Percentiles rank a stretch among this genome's conserved stretches.
phyloP scores from a whole-genome alignment of 257 asterid species.

The Ehretia macrophylla region DNA sequence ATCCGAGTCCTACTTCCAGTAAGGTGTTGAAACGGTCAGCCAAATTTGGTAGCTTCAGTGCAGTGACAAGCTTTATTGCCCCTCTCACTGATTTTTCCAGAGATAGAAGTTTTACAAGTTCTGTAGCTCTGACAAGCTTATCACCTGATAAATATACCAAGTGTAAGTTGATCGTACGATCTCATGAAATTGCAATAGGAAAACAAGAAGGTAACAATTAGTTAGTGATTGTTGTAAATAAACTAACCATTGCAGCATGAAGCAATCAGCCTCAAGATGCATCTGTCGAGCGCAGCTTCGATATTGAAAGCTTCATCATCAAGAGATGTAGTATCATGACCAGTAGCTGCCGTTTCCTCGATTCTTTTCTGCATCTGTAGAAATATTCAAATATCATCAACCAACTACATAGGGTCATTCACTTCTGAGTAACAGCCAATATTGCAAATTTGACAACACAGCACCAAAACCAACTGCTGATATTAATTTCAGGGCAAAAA shows the following conservation, averaged over 20 bases:
- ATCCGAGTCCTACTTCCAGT: slow-evolving; percentile 57
- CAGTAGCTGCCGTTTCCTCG: slow-evolving; percentile 62
- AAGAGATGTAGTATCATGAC: slow-evolving; percentile 56
- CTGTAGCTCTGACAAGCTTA: slow-evolving; percentile 90
- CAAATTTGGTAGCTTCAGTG: slow-evolving; percentile 80
- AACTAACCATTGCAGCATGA: slow-evolving; percentile 83
- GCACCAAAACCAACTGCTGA: no score
- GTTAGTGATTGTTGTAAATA: no score
- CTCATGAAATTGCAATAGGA: background rate
- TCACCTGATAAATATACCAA: slow-evolving; percentile 54
- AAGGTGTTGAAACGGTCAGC: slow-evolving; percentile 89
- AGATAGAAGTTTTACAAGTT: slow-evolving; percentile 80
- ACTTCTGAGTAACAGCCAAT: background rate
- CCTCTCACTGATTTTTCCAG: slow-evolving; percentile 81
- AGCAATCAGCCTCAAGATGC: slow-evolving; percentile 92
- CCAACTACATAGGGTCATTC: background rate
- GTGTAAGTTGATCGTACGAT: background rate
- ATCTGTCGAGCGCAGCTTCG: slow-evolving; percentile 77
- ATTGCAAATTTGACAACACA: background rate
- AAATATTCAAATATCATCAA: background rate
- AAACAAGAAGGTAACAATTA: background rate
- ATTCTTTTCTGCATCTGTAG: slow-evolving; percentile 66
- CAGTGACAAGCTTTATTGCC: slow-evolving; percentile 92
- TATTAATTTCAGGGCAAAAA: no score
- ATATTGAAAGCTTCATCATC: slow-evolving; percentile 83